A percentile compares a stretch with the other conserved stretches of the same genome.
phyloP scores from a whole-genome alignment of 2,329 filamentous ascomycete species.

The Beauveria brongniartii region DNA sequence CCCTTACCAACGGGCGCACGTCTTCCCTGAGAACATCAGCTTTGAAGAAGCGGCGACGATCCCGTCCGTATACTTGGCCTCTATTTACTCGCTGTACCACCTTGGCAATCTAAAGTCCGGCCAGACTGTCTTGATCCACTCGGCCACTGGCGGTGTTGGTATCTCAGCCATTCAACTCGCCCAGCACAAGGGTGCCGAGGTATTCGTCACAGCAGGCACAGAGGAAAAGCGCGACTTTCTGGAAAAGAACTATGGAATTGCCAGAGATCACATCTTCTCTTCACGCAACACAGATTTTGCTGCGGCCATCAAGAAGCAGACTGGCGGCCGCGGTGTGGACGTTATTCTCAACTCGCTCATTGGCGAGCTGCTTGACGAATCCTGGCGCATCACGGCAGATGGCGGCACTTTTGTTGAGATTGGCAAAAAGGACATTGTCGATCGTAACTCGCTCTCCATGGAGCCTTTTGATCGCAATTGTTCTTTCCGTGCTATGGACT shows the following conservation, averaged over 20 bases:
- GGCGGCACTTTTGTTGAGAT: slow-evolving; percentile 26
- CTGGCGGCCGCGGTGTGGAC: slow-evolving; percentile 24
- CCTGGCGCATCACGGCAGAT: slow-evolving; percentile 28
- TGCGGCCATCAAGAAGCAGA: slow-evolving; percentile 19
- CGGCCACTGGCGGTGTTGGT: slow-evolving; percentile 24
- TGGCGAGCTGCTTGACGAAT: slow-evolving; percentile 23
- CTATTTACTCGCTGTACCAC: slow-evolving; percentile 12
- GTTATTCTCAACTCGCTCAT: slow-evolving; percentile 26
- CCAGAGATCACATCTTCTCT: slow-evolving; percentile 24
- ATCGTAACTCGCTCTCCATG: slow-evolving; percentile 22
- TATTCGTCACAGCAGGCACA: slow-evolving; percentile 22
- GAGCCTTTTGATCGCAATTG: slow-evolving; percentile 25
- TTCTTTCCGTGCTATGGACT: slow-evolving; percentile 22
- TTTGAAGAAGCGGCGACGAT: slow-evolving; percentile 27
- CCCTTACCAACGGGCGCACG: not conserved
- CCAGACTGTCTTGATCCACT: slow-evolving; percentile 27
- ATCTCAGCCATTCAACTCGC: slow-evolving; percentile 23
- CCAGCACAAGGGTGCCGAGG: slow-evolving; percentile 18
- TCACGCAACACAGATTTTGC: slow-evolving; percentile 22
- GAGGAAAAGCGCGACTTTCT: slow-evolving; percentile 24
- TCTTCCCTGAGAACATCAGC: slow-evolving; percentile 26
- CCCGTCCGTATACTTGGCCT: slow-evolving; percentile 25
- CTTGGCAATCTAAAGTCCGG: slow-evolving; percentile 23
- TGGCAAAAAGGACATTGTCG: slow-evolving; percentile 25
- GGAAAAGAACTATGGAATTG: slow-evolving; percentile 20